Conservation (phyloP, 352 stramenopile species). For the Phytophthora vignae region DNA sequence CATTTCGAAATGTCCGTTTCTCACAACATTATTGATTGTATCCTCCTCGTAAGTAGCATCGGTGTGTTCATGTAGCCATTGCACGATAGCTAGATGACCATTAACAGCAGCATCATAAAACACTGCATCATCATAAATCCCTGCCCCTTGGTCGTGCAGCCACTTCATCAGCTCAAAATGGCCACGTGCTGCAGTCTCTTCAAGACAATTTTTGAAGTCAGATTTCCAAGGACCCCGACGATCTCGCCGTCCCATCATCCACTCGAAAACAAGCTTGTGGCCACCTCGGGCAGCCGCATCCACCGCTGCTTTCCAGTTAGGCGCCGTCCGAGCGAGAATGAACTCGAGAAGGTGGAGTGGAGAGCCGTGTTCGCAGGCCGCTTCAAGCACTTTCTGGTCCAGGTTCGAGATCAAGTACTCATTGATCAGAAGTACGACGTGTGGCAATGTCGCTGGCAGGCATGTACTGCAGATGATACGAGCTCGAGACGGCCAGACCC, state of each 20-base stretch:
- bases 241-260: background rate
- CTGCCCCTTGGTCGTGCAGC: background rate
- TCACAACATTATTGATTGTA: no score
- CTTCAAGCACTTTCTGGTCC: background rate
- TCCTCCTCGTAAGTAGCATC: no score
- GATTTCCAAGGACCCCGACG: background rate
- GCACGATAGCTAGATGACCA: no score
- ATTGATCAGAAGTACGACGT: background rate
- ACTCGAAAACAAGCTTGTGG: background rate
- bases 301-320: background rate
- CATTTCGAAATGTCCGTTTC: constrained; percentile 1
- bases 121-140: no score
- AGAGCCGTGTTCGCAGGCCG: background rate
- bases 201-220: background rate
- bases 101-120: no score
- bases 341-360: background rate
- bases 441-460: no score
- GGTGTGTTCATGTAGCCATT: no score
- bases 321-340: background rate
- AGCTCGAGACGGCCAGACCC: no score
- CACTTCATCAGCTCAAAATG: constrained; percentile 25
- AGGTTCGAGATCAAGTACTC: no score
- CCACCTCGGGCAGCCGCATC: background rate
- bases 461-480: no score
- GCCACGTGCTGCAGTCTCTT: constrained; percentile 3